Evolutionary conservation across 1,139 yeast species (phyloP), one percentile per base, ranked within the genome.

Genomic region (Nadsonia commutata): DNA sequence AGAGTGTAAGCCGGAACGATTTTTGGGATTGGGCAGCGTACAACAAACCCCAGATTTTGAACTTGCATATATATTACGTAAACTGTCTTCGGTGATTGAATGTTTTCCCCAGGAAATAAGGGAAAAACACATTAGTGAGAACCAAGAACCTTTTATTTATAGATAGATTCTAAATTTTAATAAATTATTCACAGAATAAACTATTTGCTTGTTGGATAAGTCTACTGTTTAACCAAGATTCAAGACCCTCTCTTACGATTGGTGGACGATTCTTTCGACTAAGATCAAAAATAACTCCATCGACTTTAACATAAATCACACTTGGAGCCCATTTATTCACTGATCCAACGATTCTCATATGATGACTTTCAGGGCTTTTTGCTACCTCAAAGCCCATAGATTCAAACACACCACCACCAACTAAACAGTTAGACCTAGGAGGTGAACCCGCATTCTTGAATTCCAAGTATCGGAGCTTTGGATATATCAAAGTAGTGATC

Each of bases 331-430:
- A 27, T 27, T 27, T 27, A 27, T 11, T 16, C 8, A 27, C 33
- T 3, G 33, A 27, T 27, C 33, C 13, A 27, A 27, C 16, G 4
- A 27, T 16, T 11, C 5, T 27, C 13, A 27, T 11, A 27, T 27
- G 33, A 13, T 27, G n/a, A 4, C 5, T 13, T 16, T 27, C 33
- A 9, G 33, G 33, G 16, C 33, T 27, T 27, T 27, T 27, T 4
- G 13, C 17, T 36, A 41, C 17, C 36, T 22, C 37, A 16, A 36
- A 21, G 13, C 27, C 41, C 39, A 42, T 37, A 21, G 19, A 41
- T 33, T 36, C 44, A 42, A 42, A 37, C 39, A 42, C 44, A 39
- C 44, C 20, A 33, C 41, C 37, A 23, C 44, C 36, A 21, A 20
- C 37, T 38, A 38, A 39, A 27, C 41, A 27, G 16, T 27, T 27